Conservation (phyloP, 2,329 filamentous ascomycete species). For the Epichloe baconii region DNA sequence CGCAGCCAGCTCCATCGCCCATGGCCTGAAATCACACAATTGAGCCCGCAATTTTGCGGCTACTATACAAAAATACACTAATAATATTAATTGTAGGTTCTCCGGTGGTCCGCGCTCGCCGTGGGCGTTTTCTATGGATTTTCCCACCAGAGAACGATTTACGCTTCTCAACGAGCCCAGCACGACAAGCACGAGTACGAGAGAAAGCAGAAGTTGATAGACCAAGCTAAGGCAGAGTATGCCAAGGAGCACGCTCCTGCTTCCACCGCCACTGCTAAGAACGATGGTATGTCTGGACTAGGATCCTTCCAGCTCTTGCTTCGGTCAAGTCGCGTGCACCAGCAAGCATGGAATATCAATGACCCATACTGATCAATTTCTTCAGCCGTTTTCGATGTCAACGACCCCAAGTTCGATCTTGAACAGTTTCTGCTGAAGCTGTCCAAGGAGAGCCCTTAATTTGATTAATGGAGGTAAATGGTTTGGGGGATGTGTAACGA, state of each 20-base stretch:
- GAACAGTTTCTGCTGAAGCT: constrained; percentile 68
- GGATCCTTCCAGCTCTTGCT: not conserved
- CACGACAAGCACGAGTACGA: constrained; percentile 72
- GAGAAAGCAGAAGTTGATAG: constrained; percentile 83
- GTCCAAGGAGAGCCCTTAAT: constrained; percentile 37
- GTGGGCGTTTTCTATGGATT: constrained; percentile 91
- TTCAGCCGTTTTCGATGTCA: constrained; percentile 44
- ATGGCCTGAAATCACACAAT: constrained; percentile 5
- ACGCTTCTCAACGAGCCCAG: constrained; percentile 53
- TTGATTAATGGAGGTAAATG: not conserved
- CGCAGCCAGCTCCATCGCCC: constrained; percentile 8
- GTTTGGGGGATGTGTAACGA: not conserved
- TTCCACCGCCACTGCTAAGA: constrained; percentile 18
- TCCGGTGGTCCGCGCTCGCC: constrained; percentile 90
- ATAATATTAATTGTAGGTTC: constrained; percentile 50
- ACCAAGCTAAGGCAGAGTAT: constrained; percentile 85
- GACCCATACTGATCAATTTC: not conserved
- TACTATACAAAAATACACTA: constrained; percentile 8
- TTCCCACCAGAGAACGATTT: constrained; percentile 80
- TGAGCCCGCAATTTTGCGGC: not conserved
- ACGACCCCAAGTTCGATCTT: constrained; percentile 84
- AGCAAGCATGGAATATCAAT: not conserved
- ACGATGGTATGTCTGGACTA: constrained; percentile 18
- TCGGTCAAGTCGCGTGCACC: not conserved
- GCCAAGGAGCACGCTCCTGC: constrained; percentile 55